Percentiles rank a stretch among this genome's conserved stretches.
phyloP scores from a whole-genome alignment of 2,329 filamentous ascomycete genomes.

The Fusarium brachygibbosum region DNA sequence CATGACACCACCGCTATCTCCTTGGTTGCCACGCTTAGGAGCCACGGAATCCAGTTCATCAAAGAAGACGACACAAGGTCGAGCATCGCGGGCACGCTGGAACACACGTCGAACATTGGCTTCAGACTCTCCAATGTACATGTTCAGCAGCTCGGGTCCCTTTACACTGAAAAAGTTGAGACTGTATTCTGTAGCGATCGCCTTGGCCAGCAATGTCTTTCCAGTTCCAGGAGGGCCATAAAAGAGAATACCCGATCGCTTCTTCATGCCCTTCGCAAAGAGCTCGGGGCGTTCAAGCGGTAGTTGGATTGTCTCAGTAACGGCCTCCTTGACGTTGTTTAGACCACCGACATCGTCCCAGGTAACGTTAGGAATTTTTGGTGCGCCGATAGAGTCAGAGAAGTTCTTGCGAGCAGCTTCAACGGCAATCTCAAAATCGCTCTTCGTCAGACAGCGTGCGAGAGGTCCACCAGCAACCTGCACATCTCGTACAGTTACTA shows the following conservation, averaged over 20 bases:
- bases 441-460: conserved; percentile 81
- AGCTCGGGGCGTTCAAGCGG: conserved; percentile 92
- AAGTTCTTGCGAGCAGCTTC: conserved; percentile 98
- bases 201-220: conserved; percentile 92
- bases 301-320: conserved; percentile 95
- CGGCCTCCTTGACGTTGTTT: conserved; percentile 94
- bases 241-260: conserved; percentile 92
- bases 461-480: conserved; percentile 86
- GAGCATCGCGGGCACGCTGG: conserved; percentile 85
- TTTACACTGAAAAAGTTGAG: conserved; percentile 97
- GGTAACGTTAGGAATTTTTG: conserved; percentile 96
- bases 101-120: conserved; percentile 92
- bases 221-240: conserved; percentile 93
- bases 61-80: conserved; percentile 93
- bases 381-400: conserved; percentile 94
- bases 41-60: conserved; percentile 94
- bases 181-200: conserved; percentile 92
- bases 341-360: conserved; percentile 97
- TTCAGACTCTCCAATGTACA: conserved; percentile 96
- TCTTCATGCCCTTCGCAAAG: conserved; percentile 98
- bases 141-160: conserved; percentile 90
- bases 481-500: conserved; percentile 82
- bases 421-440: conserved; percentile 92
- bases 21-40: conserved; percentile 96
- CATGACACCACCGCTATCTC: conserved; percentile 97